Conservation (phyloP, 2,329 filamentous ascomycete species). For the Phaeophleospora eucalypticola region DNA sequence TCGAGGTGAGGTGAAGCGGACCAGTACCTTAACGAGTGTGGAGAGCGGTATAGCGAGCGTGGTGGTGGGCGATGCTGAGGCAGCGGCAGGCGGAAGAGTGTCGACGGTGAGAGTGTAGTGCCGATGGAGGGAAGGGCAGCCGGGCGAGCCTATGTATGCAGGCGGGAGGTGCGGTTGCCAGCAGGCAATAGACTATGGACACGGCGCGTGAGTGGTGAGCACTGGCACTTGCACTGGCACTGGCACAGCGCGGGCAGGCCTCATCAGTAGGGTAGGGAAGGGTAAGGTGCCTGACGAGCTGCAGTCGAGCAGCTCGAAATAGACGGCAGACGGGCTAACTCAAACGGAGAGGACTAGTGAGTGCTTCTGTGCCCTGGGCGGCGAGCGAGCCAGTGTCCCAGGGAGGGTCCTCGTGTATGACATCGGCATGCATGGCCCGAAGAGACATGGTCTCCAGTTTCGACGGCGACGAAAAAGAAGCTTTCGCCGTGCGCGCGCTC, state of each 20-base stretch:
- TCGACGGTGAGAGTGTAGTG: background rate
- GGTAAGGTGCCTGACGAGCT: conserved; percentile 7
- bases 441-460: conserved; percentile 2
- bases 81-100: background rate
- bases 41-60: conserved; percentile 6
- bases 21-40: conserved; percentile 6
- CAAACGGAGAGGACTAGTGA: conserved; percentile 6
- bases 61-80: background rate
- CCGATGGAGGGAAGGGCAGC: conserved; percentile 6
- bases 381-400: background rate
- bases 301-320: conserved; percentile 15
- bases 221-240: background rate
- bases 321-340: conserved; percentile 14
- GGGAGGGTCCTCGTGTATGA: conserved; percentile 13
- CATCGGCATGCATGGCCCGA: conserved; percentile 14
- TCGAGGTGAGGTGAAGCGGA: background rate
- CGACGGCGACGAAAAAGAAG: conserved; percentile 10
- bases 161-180: background rate
- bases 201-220: background rate
- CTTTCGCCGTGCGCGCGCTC: conserved; percentile 11
- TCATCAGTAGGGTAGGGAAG: background rate
- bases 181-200: background rate
- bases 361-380: background rate
- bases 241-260: background rate
- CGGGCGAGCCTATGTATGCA: conserved; percentile 6